A percentile compares a stretch with the other conserved stretches of the same genome.
Evolutionary conservation across 192 early-diverging fungal genomes (phyloP).

Genomic region (Ambispora gerdemannii): DNA sequence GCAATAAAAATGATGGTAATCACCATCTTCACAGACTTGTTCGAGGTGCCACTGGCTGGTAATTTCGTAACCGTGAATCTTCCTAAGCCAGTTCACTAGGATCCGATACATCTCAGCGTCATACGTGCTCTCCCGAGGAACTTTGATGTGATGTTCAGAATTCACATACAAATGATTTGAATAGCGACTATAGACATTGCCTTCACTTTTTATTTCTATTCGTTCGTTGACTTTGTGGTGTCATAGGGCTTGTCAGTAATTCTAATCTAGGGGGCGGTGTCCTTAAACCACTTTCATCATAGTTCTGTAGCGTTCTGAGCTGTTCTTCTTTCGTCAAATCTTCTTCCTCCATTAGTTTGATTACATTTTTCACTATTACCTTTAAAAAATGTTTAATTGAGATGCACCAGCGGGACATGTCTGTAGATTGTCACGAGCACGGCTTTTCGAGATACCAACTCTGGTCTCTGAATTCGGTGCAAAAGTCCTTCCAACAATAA

Average conservation of each 20-base stretch:
- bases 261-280: no score
- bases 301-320: constrained; percentile 4
- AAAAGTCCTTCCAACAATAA: constrained; percentile 20
- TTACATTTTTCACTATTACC: constrained; percentile 9
- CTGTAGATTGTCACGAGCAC: constrained; percentile 7
- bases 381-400: constrained; percentile 8
- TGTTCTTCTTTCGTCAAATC: background rate
- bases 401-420: constrained; percentile 29
- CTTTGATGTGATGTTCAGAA: no score
- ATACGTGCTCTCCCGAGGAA: constrained; percentile 34
- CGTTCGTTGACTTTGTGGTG: no score
- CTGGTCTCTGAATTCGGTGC: background rate
- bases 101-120: constrained; percentile 31
- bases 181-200: no score
- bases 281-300: no score
- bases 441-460: constrained; percentile 17
- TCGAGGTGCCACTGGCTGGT: constrained; percentile 28
- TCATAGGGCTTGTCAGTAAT: no score
- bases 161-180: no score
- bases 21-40: constrained; percentile 5
- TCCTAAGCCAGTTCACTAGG: constrained; percentile 26
- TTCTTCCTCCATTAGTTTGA: constrained; percentile 11
- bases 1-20: background rate
- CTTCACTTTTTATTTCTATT: no score
- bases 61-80: constrained; percentile 4